Evolutionary conservation across 306 rosid genomes (phyloP), one percentile per base, ranked within the genome.

Genomic region (Arachis hypogaea): DNA sequence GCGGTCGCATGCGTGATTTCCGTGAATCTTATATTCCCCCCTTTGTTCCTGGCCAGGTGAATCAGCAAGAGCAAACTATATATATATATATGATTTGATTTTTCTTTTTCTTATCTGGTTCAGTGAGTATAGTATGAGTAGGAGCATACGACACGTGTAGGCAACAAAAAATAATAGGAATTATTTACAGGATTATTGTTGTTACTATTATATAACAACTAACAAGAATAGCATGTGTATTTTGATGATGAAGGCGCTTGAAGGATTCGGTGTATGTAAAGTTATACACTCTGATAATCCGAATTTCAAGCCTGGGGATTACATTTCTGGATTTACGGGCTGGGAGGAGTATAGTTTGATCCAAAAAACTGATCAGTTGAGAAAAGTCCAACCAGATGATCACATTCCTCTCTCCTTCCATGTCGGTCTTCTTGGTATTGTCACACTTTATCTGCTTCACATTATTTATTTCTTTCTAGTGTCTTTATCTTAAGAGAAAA

Each of bases 321-420:
- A 84, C 3, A 55, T 88, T 68, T 73, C 86, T 28, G 89, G 90
- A 2, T 4, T 65, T 2, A 82, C 91, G 8, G 77, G 78, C 5
- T 88, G 91, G 88, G 88, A 88, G 45, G 85, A 84, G 7, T 88
- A 84, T 45, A 84, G 82, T 18, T 43, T 82, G 38, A 76, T 88
- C 46, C 30, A 36, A 4, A 71, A 46, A 28, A 68, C 77, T 0
- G 79, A 80, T 2, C 74, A 71, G 54, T 58, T 86, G 67, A 66
- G 82, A 71, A 82, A 80, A 78, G 82, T 88, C 66, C 75, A 71
- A 9, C 73, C 44, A 0, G 81, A 82, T 42, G 71, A 81, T 61
- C 80, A 58, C 14, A 72, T 84, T 36, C 90, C 90, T 8, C 87
- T 86, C 44, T 88, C 90, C 7, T 84, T 80, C 75, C 83, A 82